Base-by-base conservation (phyloP, 345 rosid genomes). In the Durio zibethinus region DNA sequence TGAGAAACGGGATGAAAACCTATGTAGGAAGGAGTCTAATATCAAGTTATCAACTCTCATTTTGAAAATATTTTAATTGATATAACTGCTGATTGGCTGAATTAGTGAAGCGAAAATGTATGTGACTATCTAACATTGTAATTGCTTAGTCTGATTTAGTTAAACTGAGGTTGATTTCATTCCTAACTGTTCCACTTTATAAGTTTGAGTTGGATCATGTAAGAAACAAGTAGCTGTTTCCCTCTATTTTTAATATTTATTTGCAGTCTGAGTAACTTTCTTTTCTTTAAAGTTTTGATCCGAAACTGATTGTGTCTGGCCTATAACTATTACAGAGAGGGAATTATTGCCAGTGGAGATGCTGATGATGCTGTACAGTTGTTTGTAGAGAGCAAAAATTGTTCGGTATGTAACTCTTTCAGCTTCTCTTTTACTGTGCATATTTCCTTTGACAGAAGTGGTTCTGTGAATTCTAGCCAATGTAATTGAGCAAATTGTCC, bases 281-380 rank as follows among this genome's bases (percentile, higher is more conserved):
- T 56, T 53, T 68, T 29, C 18, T 61, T 53, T 80, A 21, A 16
- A 35, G 60, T 23, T 62, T 75, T 74, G 57, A 76, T 50, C 27
- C 38, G 60, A 54, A 73, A 45, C 36, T 60, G 14, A 36, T 61
- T 48, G 31, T 59, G 25, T 75, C 54, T 52, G 61, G 8, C 61
- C 29, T 77, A 42, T 74, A 77, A 59, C 61, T 73, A 29, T 82
- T 78, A 72, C 83, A 91, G 99, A 85, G 96, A 93, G 48, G 94
- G 87, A 65, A 79, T 93, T 74, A 93, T 94, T 83, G 97, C 89
- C 48, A 93, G 90, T 86, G 99, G 95, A 83, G 98, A 96, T 36
- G 99, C 97, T 40, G 98, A 93, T 88, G 90, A 91, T 87, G 97
- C 95, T 43, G 80, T 94, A 66, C 77, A 91, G 25, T 80, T 91